A percentile compares a stretch with the other conserved stretches of the same genome.
These are phyloP conservation scores for Celoporthe dispersa DNA, from an alignment of 2,329 filamentous ascomycete genomes.

Conservation along the genomic window DNA sequence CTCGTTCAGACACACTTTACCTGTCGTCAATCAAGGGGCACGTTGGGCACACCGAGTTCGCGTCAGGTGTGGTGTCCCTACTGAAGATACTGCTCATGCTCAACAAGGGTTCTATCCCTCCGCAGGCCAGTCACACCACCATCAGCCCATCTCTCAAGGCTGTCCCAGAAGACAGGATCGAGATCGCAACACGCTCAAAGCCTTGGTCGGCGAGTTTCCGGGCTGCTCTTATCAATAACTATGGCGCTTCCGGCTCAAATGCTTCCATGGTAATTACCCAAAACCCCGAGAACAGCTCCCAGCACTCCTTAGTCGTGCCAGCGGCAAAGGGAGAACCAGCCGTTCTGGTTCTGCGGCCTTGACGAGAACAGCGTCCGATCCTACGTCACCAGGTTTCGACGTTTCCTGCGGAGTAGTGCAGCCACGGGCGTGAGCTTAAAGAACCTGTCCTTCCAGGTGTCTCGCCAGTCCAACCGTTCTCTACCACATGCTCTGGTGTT, in stretches of 20 bases:
- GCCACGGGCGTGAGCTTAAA: neutral
- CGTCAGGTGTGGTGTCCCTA: slow-evolving; percentile 28
- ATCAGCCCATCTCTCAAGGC: slow-evolving; percentile 28
- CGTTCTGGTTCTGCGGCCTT: slow-evolving; percentile 15
- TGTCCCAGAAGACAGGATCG: slow-evolving; percentile 34
- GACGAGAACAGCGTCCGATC: slow-evolving; percentile 3
- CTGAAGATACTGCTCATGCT: slow-evolving; percentile 42
- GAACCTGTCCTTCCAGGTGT: slow-evolving; percentile 40
- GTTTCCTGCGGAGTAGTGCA: neutral
- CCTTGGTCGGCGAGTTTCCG: slow-evolving; percentile 34
- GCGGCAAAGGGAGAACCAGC: neutral
- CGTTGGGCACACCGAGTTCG: slow-evolving; percentile 17
- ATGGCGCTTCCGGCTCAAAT: slow-evolving; percentile 42
- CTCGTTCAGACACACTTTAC: neutral
- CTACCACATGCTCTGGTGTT: slow-evolving; percentile 34
- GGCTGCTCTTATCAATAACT: slow-evolving; percentile 41
- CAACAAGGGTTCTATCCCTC: slow-evolving; percentile 35
- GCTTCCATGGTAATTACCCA: slow-evolving; percentile 34
- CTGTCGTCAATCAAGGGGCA: slow-evolving; percentile 22
- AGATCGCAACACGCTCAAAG: slow-evolving; percentile 26
- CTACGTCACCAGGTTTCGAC: neutral
- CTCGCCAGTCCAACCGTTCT: slow-evolving; percentile 37
- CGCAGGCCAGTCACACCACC: slow-evolving; percentile 40
- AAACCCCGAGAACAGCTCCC: neutral
- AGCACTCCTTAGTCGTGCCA: neutral